Conservation (phyloP, 2,329 filamentous ascomycete species). For the Aspergillus ustus region DNA sequence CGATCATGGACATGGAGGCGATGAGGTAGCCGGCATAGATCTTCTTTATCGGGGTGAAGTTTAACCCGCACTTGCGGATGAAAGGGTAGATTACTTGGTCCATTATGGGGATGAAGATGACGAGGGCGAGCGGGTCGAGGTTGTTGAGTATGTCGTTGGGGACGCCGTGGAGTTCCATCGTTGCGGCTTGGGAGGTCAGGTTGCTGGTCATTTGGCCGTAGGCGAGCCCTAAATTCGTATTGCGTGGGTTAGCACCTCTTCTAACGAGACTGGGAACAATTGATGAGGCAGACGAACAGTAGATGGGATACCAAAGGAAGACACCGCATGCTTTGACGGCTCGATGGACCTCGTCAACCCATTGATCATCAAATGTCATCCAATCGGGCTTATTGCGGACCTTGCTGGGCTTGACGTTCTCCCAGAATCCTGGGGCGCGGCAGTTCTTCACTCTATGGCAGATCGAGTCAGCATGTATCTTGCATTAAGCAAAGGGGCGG, state of each 20-base stretch:
- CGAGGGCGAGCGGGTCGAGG: constrained; percentile 57
- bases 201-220: constrained; percentile 61
- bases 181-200: constrained; percentile 59
- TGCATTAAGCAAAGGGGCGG: not conserved
- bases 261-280: not conserved
- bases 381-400: constrained; percentile 26
- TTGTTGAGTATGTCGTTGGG: constrained; percentile 61
- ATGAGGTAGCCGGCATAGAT: constrained; percentile 57
- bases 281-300: constrained; percentile 35
- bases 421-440: constrained; percentile 27
- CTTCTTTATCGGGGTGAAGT: constrained; percentile 59
- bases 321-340: constrained; percentile 71
- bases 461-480: constrained; percentile 10
- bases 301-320: constrained; percentile 62
- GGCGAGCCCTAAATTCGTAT: constrained; percentile 41
- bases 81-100: constrained; percentile 57
- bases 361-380: constrained; percentile 80
- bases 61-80: constrained; percentile 51
- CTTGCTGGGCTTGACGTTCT: constrained; percentile 28
- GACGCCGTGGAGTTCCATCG: constrained; percentile 56
- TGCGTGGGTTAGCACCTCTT: constrained; percentile 21
- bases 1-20: constrained; percentile 54
- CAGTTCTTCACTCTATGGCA: constrained; percentile 25
- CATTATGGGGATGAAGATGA: constrained; percentile 59
- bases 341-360: constrained; percentile 76